Evolutionary conservation across 202 grass and related monocot species (phyloP).

Genomic region (Eragrostis tef): DNA sequence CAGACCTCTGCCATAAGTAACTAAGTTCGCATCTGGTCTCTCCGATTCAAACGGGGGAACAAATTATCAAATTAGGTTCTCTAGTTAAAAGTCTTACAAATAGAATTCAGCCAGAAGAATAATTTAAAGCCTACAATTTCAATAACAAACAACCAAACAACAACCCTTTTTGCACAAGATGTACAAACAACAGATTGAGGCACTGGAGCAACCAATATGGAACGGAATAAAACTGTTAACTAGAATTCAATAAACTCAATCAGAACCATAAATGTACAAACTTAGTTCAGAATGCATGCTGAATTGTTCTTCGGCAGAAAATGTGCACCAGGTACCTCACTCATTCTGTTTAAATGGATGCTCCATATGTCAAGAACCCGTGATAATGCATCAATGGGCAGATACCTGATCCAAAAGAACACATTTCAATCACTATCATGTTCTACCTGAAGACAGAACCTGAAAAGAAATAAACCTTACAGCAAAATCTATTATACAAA

Average conservation of each 20-base stretch:
- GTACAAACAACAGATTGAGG: slow-evolving; percentile 1
- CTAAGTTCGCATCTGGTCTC: background rate
- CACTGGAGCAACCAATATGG: background rate
- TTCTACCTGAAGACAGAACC: slow-evolving; percentile 22
- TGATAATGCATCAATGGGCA: slow-evolving; percentile 60
- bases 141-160: slow-evolving; percentile 21
- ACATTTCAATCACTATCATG: slow-evolving; percentile 32
- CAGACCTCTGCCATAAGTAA: background rate
- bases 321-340: slow-evolving; percentile 57
- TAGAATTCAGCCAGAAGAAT: slow-evolving; percentile 9
- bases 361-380: slow-evolving; percentile 67
- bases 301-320: slow-evolving; percentile 11
- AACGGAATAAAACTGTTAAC: background rate
- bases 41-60: slow-evolving; percentile 3
- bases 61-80: slow-evolving; percentile 18
- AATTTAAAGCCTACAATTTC: background rate
- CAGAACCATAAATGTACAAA: background rate
- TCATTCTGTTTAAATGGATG: slow-evolving; percentile 57
- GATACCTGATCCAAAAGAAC: slow-evolving; percentile 64
- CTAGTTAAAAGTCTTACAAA: background rate
- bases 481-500: background rate
- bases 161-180: slow-evolving; percentile 1
- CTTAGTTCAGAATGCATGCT: background rate
- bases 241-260: background rate
- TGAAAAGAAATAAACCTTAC: slow-evolving; percentile 23